Evolutionary conservation across 345 rosid species (phyloP).

Genomic region (Limnanthes douglasii): DNA sequence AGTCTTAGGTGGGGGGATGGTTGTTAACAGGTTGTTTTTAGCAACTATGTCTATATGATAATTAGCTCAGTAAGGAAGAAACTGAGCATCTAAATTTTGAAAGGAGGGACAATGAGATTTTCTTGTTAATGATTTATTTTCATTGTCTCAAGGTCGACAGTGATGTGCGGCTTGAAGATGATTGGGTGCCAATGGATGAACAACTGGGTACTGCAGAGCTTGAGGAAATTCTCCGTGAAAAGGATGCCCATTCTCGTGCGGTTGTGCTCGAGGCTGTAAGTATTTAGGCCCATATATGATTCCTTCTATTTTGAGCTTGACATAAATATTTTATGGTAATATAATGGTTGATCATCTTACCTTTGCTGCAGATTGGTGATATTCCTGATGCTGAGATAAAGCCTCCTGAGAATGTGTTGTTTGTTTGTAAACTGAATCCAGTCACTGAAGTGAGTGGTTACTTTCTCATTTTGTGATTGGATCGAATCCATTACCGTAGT

Average conservation of each 20-base stretch:
- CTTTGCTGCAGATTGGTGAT: constrained; percentile 39
- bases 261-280: constrained; percentile 97
- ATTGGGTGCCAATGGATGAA: constrained; percentile 97
- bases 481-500: neutral
- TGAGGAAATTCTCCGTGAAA: constrained; percentile 61
- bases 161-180: constrained; percentile 92
- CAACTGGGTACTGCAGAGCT: constrained; percentile 47
- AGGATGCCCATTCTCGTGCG: constrained; percentile 87
- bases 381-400: constrained; percentile 73
- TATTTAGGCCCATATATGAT: too few relatives aligned
- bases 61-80: too few relatives aligned
- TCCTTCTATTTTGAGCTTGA: constrained; percentile 5
- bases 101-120: too few relatives aligned
- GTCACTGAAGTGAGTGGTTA: constrained; percentile 74
- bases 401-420: constrained; percentile 93
- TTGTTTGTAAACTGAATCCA: constrained; percentile 96
- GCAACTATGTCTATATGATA: too few relatives aligned
- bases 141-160: constrained; percentile 34
- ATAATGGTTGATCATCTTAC: constrained; percentile 1
- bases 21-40: neutral
- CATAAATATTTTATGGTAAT: constrained; percentile 4
- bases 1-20: neutral
- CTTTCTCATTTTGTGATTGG: constrained; percentile 4
- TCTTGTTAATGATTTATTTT: neutral
- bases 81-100: too few relatives aligned